A percentile compares a stretch with the other conserved stretches of the same genome.
phyloP scores from a whole-genome alignment of 345 rosid species.

The Aethionema arabicum region DNA sequence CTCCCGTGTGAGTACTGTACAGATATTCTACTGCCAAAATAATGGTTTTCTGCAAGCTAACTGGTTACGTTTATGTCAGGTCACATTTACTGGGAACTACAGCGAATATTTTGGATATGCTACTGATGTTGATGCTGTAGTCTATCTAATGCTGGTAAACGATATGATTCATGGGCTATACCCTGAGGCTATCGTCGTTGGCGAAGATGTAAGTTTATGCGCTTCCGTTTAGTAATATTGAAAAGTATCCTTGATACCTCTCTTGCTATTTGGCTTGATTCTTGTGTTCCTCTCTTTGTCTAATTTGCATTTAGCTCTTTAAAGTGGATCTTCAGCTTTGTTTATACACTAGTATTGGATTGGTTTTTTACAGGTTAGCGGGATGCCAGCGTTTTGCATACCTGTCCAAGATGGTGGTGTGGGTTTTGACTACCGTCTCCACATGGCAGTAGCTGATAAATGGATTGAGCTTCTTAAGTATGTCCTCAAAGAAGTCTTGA shows the following conservation, averaged over 20 bases:
- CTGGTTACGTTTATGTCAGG: constrained; percentile 44
- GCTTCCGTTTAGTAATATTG: constrained; percentile 1
- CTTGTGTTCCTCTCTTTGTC: too few species aligned
- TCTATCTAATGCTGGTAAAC: constrained; percentile 91
- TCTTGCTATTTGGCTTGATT: background rate
- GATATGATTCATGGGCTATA: constrained; percentile 90
- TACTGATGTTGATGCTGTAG: constrained; percentile 90
- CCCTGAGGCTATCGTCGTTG: constrained; percentile 84
- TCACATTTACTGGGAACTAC: constrained; percentile 88
- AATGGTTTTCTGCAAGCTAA: constrained; percentile 14
- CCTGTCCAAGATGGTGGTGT: constrained; percentile 91
- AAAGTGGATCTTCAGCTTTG: background rate
- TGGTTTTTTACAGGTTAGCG: constrained; percentile 68
- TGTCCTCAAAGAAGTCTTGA: constrained; percentile 21
- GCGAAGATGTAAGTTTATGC: constrained; percentile 83
- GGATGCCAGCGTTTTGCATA: constrained; percentile 95
- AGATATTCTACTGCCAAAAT: background rate
- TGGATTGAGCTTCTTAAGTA: constrained; percentile 97
- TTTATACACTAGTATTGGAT: background rate
- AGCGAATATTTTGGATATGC: constrained; percentile 82
- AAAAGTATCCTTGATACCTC: constrained; percentile 3
- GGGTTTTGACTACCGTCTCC: constrained; percentile 96
- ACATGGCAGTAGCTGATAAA: constrained; percentile 96
- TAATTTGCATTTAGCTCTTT: too few species aligned
- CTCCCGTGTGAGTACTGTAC: background rate